phyloP scores from a whole-genome alignment of 2,329 filamentous ascomycete genomes.

The Curvularia eragrostidis region DNA sequence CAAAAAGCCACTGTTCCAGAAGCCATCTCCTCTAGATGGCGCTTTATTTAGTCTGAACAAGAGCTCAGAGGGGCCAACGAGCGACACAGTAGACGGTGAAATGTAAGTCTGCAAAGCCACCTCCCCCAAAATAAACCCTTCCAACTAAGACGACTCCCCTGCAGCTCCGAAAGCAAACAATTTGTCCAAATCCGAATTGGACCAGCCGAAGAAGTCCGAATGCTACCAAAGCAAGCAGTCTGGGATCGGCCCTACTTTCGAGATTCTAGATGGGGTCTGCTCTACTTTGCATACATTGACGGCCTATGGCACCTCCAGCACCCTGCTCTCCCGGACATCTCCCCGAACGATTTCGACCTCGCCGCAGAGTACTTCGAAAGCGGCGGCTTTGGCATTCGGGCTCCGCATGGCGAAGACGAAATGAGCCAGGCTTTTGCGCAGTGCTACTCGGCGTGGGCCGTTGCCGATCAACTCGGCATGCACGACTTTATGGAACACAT shows the following conservation, averaged over 20 bases:
- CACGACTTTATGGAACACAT: constrained; percentile 38
- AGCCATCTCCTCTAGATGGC: neutral
- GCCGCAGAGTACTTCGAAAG: constrained; percentile 36
- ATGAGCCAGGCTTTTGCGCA: constrained; percentile 21
- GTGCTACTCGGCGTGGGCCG: constrained; percentile 32
- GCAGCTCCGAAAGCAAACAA: constrained; percentile 24
- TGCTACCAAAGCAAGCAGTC: constrained; percentile 19
- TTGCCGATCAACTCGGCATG: constrained; percentile 31
- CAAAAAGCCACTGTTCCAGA: neutral
- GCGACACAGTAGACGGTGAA: constrained; percentile 27
- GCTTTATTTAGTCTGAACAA: neutral
- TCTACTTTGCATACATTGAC: constrained; percentile 20
- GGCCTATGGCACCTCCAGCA: constrained; percentile 26
- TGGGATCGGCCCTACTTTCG: constrained; percentile 28
- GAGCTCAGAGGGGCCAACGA: constrained; percentile 8
- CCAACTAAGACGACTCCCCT: neutral
- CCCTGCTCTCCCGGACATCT: constrained; percentile 24
- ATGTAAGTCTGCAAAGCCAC: constrained; percentile 21
- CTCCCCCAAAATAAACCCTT: neutral
- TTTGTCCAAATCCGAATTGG: constrained; percentile 35
- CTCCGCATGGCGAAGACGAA: constrained; percentile 22
- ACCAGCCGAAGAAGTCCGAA: constrained; percentile 16
- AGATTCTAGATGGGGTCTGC: constrained; percentile 12
- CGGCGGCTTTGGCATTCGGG: constrained; percentile 28
- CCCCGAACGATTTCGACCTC: constrained; percentile 30